These are phyloP conservation scores for Cercospora sojina DNA, from an alignment of 2,329 filamentous ascomycete genomes.

Conservation along the genomic window DNA sequence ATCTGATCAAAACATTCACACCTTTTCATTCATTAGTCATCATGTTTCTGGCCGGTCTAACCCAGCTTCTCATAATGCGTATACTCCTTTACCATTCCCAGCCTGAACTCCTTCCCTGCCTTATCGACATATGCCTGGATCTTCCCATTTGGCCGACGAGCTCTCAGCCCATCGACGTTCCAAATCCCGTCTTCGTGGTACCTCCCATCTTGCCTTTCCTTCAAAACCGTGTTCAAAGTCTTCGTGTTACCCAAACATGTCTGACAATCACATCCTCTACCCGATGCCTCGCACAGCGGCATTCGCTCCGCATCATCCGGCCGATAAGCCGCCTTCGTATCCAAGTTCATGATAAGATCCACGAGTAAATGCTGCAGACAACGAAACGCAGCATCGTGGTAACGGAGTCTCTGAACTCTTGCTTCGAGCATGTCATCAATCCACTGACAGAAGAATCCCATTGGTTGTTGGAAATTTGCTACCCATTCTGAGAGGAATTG, in stretches of 20 bases:
- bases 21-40: not conserved
- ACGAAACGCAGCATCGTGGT: not conserved
- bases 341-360: not conserved
- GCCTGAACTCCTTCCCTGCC: not conserved
- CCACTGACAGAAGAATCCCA: not conserved
- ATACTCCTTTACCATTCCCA: not conserved
- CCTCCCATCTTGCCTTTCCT: not conserved
- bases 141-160: not conserved
- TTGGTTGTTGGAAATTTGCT: not conserved
- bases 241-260: not conserved
- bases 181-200: not conserved
- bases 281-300: not conserved
- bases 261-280: not conserved
- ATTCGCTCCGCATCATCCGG: not conserved
- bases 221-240: not conserved
- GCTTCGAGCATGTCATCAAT: not conserved
- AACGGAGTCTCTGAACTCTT: not conserved
- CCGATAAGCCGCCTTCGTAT: not conserved
- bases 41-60: not conserved
- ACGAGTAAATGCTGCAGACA: conserved; percentile 1
- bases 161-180: not conserved
- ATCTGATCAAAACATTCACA: not conserved
- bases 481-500: not conserved
- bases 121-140: not conserved
- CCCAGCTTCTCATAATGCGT: not conserved